phyloP scores from a whole-genome alignment of 2,329 filamentous ascomycete genomes.

The Colletotrichum viniferum region DNA sequence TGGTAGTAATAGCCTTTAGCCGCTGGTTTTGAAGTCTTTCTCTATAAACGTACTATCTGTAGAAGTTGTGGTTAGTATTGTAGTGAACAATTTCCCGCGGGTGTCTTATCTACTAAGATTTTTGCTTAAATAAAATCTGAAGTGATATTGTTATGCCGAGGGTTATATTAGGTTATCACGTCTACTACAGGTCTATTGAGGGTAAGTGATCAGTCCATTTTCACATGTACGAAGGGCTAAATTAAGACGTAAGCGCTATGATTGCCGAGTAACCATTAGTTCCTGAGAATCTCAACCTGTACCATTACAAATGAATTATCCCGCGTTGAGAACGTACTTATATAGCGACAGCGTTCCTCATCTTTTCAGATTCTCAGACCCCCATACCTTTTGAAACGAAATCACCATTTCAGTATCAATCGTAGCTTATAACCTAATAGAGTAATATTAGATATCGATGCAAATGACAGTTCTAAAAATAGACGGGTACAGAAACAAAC shows the following conservation, averaged over 20 bases:
- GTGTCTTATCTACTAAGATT: background rate
- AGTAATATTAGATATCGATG: background rate
- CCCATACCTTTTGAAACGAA: background rate
- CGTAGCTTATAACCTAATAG: background rate
- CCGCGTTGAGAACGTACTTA: background rate
- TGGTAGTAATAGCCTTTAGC: background rate
- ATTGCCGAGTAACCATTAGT: background rate
- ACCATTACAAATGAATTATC: background rate
- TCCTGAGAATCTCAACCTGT: too few relatives aligned
- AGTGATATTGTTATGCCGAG: background rate
- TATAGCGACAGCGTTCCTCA: background rate
- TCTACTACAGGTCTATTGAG: background rate
- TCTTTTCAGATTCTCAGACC: background rate
- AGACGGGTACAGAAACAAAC: background rate
- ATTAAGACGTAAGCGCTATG: background rate
- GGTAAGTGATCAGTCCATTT: background rate
- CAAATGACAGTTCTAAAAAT: background rate
- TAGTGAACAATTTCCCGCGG: background rate
- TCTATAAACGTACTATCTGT: background rate
- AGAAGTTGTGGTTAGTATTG: background rate
- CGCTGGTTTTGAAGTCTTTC: background rate
- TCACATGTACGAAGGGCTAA: background rate
- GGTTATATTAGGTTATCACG: background rate
- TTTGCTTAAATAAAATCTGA: background rate
- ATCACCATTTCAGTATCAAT: background rate